phyloP scores from a whole-genome alignment of 805 yeast genomes.

The Ascoidea tarda region DNA sequence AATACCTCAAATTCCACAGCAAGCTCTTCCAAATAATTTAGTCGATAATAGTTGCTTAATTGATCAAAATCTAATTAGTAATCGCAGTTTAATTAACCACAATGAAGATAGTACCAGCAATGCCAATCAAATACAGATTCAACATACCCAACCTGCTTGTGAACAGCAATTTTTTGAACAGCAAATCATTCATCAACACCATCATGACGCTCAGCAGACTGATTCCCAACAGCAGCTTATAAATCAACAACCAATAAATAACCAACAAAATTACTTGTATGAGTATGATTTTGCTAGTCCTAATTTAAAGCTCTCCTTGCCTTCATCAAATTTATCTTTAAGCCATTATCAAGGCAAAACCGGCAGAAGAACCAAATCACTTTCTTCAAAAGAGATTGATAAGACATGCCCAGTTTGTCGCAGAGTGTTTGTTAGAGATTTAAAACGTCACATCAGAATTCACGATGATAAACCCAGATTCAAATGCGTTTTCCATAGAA shows the following conservation, averaged over 20 bases:
- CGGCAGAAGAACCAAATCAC: not conserved
- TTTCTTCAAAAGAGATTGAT: not conserved
- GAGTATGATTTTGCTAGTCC: too few relatives aligned
- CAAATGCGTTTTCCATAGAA: constrained; percentile 26
- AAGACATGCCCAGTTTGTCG: constrained; percentile 25
- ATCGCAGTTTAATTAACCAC: not conserved
- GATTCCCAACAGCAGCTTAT: too few relatives aligned
- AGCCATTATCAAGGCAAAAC: not conserved
- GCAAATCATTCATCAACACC: too few relatives aligned
- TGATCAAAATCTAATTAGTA: not conserved
- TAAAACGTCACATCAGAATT: constrained; percentile 33
- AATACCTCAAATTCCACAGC: not conserved
- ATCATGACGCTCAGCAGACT: too few relatives aligned
- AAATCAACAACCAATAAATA: too few relatives aligned
- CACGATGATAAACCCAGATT: constrained; percentile 32
- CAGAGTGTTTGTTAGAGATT: constrained; percentile 30
- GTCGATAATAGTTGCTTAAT: too few relatives aligned
- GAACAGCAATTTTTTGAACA: too few relatives aligned
- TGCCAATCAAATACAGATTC: too few relatives aligned
- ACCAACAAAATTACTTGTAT: too few relatives aligned
- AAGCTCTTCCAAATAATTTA: not conserved
- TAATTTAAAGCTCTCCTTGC: not conserved
- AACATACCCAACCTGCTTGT: too few relatives aligned
- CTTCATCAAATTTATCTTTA: not conserved
- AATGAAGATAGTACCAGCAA: too few relatives aligned